phyloP scores from a whole-genome alignment of 306 rosid species.

The Lupinus albus region DNA sequence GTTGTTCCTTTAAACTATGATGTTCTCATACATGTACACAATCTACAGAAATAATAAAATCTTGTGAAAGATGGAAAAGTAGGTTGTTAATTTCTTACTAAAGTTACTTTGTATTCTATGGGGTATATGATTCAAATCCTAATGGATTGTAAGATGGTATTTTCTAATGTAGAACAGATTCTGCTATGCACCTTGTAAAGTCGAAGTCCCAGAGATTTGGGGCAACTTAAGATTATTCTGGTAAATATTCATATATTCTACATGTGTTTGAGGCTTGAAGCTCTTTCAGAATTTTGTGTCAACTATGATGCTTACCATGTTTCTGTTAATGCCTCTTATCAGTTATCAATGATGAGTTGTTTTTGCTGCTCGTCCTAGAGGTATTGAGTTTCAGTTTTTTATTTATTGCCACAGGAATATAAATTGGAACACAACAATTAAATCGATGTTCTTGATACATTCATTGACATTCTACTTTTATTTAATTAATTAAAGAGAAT shows the following conservation, averaged over 20 bases:
- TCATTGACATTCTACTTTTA: no score
- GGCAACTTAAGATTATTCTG: not conserved
- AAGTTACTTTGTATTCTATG: not conserved
- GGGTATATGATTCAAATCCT: not conserved
- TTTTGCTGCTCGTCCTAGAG: not conserved
- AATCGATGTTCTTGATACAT: no score
- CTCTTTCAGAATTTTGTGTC: not conserved
- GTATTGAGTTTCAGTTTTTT: not conserved
- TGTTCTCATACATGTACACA: slow-evolving; percentile 39
- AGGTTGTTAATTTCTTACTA: not conserved
- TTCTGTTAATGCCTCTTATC: not conserved
- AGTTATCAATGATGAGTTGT: not conserved
- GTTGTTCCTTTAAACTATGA: slow-evolving; percentile 24
- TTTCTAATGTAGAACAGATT: not conserved
- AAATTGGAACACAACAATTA: no score
- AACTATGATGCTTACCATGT: not conserved
- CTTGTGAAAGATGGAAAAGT: slow-evolving; percentile 18
- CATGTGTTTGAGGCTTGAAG: not conserved
- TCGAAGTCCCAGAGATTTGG: not conserved
- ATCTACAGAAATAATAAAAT: slow-evolving; percentile 27
- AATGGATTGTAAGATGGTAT: not conserved
- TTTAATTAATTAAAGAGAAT: no score
- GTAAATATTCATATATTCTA: not conserved
- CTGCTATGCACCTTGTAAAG: not conserved
- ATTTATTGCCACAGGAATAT: no score